Percentiles rank a stretch among this genome's conserved stretches.
phyloP scores from a whole-genome alignment of 768 basidiomycete species.

The Lentinus tigrinus region DNA sequence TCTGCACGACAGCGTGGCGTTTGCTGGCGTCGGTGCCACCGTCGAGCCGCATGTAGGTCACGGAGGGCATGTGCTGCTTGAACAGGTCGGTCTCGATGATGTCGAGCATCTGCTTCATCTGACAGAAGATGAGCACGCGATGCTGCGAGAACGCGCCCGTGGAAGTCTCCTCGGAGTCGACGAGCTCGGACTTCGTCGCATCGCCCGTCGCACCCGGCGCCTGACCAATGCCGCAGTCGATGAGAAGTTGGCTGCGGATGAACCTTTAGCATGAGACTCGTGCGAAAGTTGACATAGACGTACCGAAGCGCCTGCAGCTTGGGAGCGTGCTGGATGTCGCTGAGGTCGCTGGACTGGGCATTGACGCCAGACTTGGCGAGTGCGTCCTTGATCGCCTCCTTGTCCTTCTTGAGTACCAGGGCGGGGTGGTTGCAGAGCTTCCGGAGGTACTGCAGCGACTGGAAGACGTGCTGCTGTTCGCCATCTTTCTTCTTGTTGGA shows the following conservation, averaged over 20 bases:
- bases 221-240: constrained; percentile 91
- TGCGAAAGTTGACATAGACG: constrained; percentile 25
- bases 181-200: constrained; percentile 63
- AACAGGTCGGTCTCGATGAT: constrained; percentile 95
- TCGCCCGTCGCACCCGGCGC: constrained; percentile 44
- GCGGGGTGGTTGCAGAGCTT: constrained; percentile 98
- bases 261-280: background rate
- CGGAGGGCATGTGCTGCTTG: constrained; percentile 87
- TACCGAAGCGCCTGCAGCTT: constrained; percentile 91
- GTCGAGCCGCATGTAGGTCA: constrained; percentile 98
- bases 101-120: constrained; percentile 99
- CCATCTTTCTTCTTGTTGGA: constrained; percentile 35
- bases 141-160: constrained; percentile 82
- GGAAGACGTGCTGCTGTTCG: constrained; percentile 88
- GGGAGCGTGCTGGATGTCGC: constrained; percentile 88
- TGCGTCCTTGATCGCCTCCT: constrained; percentile 54
- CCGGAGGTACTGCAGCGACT: constrained; percentile 92
- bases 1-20: constrained; percentile 95
- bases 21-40: constrained; percentile 90
- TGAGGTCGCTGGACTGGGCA: constrained; percentile 42
- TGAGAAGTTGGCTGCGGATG: constrained; percentile 75
- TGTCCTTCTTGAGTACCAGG: constrained; percentile 77
- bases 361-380: constrained; percentile 55
- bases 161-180: constrained; percentile 52
- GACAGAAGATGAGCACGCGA: constrained; percentile 98